A percentile compares a stretch with the other conserved stretches of the same genome.
phyloP scores from a whole-genome alignment of 2,329 filamentous ascomycete species.

The Fusarium oligoseptatum region DNA sequence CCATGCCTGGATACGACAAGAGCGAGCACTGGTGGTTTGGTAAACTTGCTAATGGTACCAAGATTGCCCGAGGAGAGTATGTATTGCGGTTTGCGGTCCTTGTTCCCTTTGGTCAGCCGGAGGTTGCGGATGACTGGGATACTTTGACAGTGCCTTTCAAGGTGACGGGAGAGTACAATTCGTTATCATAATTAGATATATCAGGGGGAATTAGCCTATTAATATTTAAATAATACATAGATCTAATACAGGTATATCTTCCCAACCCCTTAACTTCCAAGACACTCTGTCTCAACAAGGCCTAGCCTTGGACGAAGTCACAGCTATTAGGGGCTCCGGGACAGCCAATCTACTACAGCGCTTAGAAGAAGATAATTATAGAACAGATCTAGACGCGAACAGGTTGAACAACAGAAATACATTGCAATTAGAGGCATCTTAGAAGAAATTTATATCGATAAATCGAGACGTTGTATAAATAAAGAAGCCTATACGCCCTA shows the following conservation, averaged over 20 bases:
- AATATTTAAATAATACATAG: no score
- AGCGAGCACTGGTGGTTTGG: constrained; percentile 5
- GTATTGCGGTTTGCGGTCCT: background rate
- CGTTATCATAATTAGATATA: background rate
- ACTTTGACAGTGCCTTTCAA: background rate
- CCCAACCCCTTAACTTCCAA: no score
- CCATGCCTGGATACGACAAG: background rate
- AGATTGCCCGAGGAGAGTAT: background rate
- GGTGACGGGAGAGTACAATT: background rate
- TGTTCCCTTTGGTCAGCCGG: background rate
- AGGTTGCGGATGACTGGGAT: background rate
- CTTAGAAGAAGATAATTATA: no score
- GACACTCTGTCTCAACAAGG: no score
- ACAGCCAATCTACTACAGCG: no score
- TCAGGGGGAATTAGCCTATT: no score
- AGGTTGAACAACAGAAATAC: no score
- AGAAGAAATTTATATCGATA: background rate
- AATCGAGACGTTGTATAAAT: background rate
- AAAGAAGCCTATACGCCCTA: background rate
- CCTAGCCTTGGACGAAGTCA: no score
- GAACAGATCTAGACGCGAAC: no score
- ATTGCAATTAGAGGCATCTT: no score
- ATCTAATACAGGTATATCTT: no score
- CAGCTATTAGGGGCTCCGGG: no score
- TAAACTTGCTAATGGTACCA: constrained; percentile 3